Evolutionary conservation across 164 flowering plant genomes (phyloP), one percentile per base, ranked within the genome.

Genomic region (Vitis rupestris): DNA sequence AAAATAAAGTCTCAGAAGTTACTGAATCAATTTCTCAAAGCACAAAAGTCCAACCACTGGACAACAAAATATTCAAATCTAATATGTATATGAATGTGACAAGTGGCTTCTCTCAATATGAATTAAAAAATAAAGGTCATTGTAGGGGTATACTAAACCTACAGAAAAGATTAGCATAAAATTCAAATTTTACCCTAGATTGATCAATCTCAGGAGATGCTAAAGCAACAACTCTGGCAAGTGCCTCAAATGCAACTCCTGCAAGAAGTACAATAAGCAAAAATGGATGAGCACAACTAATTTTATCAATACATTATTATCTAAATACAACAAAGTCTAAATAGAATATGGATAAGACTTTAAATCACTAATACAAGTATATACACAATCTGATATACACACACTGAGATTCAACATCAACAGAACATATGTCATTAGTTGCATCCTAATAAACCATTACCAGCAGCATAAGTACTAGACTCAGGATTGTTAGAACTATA

Each of bases 191-290:
- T 81, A 94, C 98, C 96, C 84, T 68, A 52, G 93, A 82, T 59
- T 88, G 86, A 77, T 89, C 96, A 65, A 95, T 76, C 69, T 89
- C 97, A 70, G 90, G 65, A 71, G 89, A 80, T 60, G 98, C 86
- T 75, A 95, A 81, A 67, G 91, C 83, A 56, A 93, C 73, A 57
- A 95, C 86, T 72, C 97, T 97, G 72, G 97, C 85, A 62, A 95
- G 92, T 15, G 98, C 78, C 80, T 93, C 93, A 71, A 95, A 79
- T 70, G 98, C 97, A 63, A 91, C 52, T 55, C 99, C 99, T 94
- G 87, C 44, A 80, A 60, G 54, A 75, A 51, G 55, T 55, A 62
- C 8, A 62, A 37, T 30, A 56, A 29, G 16, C 30, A 13, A 58
- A 75, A 19, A n/a, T 5, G 51, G 55, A 68, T 61, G 10, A 66